Evolutionary conservation across 306 rosid species (phyloP), one percentile per base, ranked within the genome.

Genomic region (Sphenostylis stenocarpa): DNA sequence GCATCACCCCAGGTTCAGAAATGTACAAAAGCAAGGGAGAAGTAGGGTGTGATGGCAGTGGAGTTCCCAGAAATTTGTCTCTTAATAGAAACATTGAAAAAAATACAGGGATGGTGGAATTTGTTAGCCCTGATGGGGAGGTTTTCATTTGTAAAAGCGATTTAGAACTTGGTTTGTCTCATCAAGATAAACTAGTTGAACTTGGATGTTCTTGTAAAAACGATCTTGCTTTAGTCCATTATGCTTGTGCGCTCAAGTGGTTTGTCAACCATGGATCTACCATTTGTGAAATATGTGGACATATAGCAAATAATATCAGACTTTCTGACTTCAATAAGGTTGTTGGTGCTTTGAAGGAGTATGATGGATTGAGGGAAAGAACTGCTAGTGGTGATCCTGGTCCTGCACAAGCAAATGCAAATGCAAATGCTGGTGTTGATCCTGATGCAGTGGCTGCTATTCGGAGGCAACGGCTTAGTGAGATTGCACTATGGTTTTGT

Each of bases 401-500:
- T 84, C 85, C 89, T 15, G 58, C 84, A 19, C 90, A 80, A 38
- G 85, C 82, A 55, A 80, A 39, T 60, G 52, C 82, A 55, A 80
- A 39, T 60, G 52, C 87, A 26, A 78, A 75, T 80, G 62, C 85
- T 10, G 88, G 83, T 34, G 85, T 94, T 36, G 98, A 92, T 85
- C 98, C 98, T 9, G 97, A 92, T 84, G 98, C 97, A 16, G 88
- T 95, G 80, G 98, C 98, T 73, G 97, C 98, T 33, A 87, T 95
- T 33, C 89, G 93, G 70, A 85, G 98, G 88, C 98, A 89, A 75
- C 81, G 98, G 55, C 87, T 95, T 67, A 85, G 91, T 82, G 98
- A 95, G 85, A 92, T 95, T 71, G 87, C 97, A n/a, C 73, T 81
- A 41, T 95, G 98, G 98, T 95, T 95, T 88, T 79, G 84, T 82